phyloP scores from a whole-genome alignment of 257 asterid genomes.

The Perilla frutescens region DNA sequence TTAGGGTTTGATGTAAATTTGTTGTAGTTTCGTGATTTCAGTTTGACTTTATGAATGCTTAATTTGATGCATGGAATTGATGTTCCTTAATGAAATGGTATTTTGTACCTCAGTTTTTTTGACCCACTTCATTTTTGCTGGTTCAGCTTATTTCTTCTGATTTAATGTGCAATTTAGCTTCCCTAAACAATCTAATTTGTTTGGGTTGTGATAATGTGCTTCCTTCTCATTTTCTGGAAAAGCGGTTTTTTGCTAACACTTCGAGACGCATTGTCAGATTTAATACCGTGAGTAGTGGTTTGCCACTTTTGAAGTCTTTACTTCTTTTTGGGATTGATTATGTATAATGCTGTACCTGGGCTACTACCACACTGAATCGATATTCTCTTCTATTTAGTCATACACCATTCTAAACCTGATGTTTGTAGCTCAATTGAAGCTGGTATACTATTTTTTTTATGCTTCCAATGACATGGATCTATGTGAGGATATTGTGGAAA shows the following conservation, averaged over 20 bases:
- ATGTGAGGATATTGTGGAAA: neutral
- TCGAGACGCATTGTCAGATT: too few relatives aligned
- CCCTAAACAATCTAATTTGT: neutral
- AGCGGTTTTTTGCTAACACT: too few relatives aligned
- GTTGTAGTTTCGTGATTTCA: slow-evolving; percentile 20
- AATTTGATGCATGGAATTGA: slow-evolving; percentile 4
- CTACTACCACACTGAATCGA: neutral
- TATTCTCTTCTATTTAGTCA: neutral
- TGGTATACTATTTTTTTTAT: neutral
- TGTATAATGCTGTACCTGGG: too few relatives aligned
- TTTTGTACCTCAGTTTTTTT: neutral
- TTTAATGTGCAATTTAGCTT: neutral
- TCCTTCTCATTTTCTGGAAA: too few relatives aligned
- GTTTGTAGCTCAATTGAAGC: slow-evolving; percentile 9
- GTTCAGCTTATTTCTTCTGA: too few relatives aligned
- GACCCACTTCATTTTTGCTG: neutral
- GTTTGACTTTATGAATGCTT: neutral
- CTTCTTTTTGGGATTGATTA: too few relatives aligned
- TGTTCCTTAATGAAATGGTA: slow-evolving; percentile 30
- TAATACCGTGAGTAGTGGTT: too few relatives aligned
- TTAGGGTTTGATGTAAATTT: slow-evolving; percentile 38
- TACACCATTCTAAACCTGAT: neutral
- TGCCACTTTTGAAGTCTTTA: too few relatives aligned
- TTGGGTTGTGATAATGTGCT: too few relatives aligned
- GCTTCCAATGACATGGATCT: neutral